Percentiles rank a stretch among this genome's conserved stretches.
Conservation (phyloP, 2,329 filamentous ascomycete species). For the Ceratocystiopsis brevicomis region DNA sequence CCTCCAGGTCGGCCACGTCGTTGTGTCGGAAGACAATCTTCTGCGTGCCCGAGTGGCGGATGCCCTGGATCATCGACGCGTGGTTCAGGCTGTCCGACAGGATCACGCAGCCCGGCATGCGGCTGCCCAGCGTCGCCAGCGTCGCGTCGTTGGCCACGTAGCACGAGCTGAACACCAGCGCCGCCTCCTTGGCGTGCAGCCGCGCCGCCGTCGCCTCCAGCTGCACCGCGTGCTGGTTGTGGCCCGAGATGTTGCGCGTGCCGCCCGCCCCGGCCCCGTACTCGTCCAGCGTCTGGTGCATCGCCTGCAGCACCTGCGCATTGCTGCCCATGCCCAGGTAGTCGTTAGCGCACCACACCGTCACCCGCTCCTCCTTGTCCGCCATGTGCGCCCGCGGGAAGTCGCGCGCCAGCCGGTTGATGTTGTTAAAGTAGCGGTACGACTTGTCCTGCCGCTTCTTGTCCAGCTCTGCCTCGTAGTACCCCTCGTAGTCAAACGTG, state of each 20-base stretch:
- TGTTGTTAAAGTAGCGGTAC: conserved; percentile 99
- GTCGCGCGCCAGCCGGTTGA: conserved; percentile 91
- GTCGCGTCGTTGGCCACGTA: conserved; percentile 98
- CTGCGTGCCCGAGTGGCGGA: conserved; percentile 87
- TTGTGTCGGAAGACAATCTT: conserved; percentile 99
- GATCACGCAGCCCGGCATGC: conserved; percentile 90
- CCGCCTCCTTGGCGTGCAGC: conserved; percentile 78
- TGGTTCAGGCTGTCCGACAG: conserved; percentile 96
- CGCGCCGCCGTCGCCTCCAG: conserved; percentile 69
- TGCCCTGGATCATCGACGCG: conserved; percentile 98
- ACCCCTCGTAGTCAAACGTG: conserved; percentile 79
- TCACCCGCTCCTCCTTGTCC: conserved; percentile 64
- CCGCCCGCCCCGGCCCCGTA: conserved; percentile 92
- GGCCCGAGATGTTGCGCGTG: conserved; percentile 92
- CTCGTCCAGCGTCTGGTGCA: conserved; percentile 87
- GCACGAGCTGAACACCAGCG: conserved; percentile 91
- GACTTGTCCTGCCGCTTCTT: conserved; percentile 99
- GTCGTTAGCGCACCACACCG: conserved; percentile 98
- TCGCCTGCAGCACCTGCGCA: conserved; percentile 62
- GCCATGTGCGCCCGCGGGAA: conserved; percentile 91
- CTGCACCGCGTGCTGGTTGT: conserved; percentile 83
- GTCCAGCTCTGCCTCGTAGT: conserved; percentile 75
- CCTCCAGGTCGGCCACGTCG: conserved; percentile 79
- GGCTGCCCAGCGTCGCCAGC: conserved; percentile 87
- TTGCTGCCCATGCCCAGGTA: conserved; percentile 97